Evolutionary conservation across 2,329 filamentous ascomycete species (phyloP).

Genomic region (Aspergillus calidoustus): DNA sequence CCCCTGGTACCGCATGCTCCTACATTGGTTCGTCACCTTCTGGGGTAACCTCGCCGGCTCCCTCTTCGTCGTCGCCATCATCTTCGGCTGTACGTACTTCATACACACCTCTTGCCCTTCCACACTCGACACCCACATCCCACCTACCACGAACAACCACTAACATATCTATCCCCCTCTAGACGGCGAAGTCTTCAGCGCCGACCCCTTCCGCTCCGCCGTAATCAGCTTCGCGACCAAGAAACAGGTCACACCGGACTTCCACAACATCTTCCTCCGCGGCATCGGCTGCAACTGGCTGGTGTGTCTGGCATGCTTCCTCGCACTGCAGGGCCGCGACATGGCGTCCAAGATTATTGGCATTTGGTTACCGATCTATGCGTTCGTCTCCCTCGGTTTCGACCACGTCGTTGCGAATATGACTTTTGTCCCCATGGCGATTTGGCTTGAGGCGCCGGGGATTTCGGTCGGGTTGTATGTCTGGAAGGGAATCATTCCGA

Average conservation of each 20-base stretch:
- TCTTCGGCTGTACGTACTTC: conserved; percentile 51
- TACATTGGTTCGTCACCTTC: conserved; percentile 54
- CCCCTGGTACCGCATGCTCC: conserved; percentile 40
- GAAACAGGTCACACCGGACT: conserved; percentile 55
- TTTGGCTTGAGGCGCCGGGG: conserved; percentile 52
- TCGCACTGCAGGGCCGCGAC: conserved; percentile 53
- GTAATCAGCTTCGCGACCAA: conserved; percentile 53
- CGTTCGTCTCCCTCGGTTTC: conserved; percentile 58
- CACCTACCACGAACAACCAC: background rate
- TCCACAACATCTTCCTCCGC: conserved; percentile 59
- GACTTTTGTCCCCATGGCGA: conserved; percentile 58
- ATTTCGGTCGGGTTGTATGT: conserved; percentile 58
- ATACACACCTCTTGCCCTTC: background rate
- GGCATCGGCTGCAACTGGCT: conserved; percentile 64
- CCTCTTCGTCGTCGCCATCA: conserved; percentile 54
- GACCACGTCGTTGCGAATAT: conserved; percentile 65
- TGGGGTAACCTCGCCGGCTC: conserved; percentile 55
- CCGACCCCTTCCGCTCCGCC: conserved; percentile 50
- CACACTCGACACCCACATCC: background rate
- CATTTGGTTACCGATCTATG: conserved; percentile 62
- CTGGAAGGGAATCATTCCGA: conserved; percentile 62
- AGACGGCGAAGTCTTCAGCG: conserved; percentile 54
- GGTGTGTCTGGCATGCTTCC: conserved; percentile 58
- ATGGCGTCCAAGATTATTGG: conserved; percentile 58
- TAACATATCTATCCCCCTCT: background rate